Evolutionary conservation across 306 rosid genomes (phyloP).

Genomic region (Rubus parviflorus): DNA sequence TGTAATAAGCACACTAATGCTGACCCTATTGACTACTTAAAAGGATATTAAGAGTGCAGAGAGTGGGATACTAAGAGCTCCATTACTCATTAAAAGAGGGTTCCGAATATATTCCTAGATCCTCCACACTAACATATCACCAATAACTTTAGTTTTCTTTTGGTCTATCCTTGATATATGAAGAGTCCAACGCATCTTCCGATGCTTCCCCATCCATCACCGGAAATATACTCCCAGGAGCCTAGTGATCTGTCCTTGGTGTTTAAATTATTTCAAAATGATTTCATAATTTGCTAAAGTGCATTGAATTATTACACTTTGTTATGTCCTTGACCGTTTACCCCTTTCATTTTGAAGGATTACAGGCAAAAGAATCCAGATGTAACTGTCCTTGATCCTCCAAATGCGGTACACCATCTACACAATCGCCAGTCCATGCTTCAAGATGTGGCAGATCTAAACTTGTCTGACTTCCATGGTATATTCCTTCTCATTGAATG

Average conservation of each 20-base stretch:
- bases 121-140: not conserved
- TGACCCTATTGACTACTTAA: not conserved
- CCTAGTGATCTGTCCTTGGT: not conserved
- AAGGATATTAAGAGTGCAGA: not conserved
- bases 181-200: not conserved
- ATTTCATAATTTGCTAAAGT: not conserved
- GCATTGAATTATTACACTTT: not conserved
- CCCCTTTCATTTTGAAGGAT: slow-evolving; percentile 50
- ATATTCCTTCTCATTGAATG: slow-evolving; percentile 7
- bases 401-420: slow-evolving; percentile 75
- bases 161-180: not conserved
- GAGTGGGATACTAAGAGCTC: not conserved
- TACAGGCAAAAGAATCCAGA: slow-evolving; percentile 78
- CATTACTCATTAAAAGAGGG: not conserved
- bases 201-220: not conserved
- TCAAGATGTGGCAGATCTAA: slow-evolving; percentile 82
- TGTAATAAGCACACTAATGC: not conserved
- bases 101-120: not conserved
- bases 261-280: not conserved
- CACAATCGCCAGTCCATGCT: slow-evolving; percentile 90
- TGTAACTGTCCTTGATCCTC: slow-evolving; percentile 85
- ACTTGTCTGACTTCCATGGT: slow-evolving; percentile 73
- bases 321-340: slow-evolving; percentile 10
- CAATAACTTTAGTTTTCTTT: not conserved
- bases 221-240: not conserved